Percentiles rank a stretch among this genome's conserved stretches.
phyloP scores from a whole-genome alignment of 140 eudicot species.

The Flaveria floridana region DNA sequence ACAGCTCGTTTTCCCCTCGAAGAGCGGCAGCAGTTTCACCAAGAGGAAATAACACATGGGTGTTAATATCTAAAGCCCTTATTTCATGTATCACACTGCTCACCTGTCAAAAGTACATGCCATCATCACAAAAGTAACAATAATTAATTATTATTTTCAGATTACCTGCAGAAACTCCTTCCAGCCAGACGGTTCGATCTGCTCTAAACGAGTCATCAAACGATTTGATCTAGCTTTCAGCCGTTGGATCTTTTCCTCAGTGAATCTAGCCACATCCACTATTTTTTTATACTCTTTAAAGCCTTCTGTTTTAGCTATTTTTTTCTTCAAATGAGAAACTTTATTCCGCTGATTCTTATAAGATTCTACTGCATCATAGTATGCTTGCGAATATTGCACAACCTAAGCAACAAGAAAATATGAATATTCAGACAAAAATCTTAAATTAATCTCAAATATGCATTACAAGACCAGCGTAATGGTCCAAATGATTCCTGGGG shows the following conservation, averaged over 20 bases:
- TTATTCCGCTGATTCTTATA: conserved; percentile 89
- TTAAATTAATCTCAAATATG: background rate
- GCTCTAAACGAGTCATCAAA: conserved; percentile 68
- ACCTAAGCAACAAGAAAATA: conserved; percentile 45
- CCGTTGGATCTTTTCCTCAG: conserved; percentile 82
- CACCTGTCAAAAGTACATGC: conserved; percentile 50
- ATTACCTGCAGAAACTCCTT: conserved; percentile 94
- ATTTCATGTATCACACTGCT: conserved; percentile 93
- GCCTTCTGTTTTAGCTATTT: conserved; percentile 83
- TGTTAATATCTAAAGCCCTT: conserved; percentile 88
- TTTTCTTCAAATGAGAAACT: conserved; percentile 85
- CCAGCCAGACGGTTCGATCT: conserved; percentile 99
- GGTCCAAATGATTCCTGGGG: conserved; percentile 2
- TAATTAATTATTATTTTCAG: background rate
- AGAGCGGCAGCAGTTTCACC: conserved; percentile 99
- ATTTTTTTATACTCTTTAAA: conserved; percentile 91
- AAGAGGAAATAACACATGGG: conserved; percentile 80
- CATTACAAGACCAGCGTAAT: background rate
- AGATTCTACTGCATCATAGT: conserved; percentile 64
- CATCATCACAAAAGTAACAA: background rate
- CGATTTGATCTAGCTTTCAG: conserved; percentile 77
- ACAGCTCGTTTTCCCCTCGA: conserved; percentile 96
- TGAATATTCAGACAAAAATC: conserved; percentile 7
- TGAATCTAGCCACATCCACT: conserved; percentile 65
- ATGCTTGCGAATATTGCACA: conserved; percentile 61